phyloP scores from a whole-genome alignment of 805 yeast species.

The Ogataea henricii region DNA sequence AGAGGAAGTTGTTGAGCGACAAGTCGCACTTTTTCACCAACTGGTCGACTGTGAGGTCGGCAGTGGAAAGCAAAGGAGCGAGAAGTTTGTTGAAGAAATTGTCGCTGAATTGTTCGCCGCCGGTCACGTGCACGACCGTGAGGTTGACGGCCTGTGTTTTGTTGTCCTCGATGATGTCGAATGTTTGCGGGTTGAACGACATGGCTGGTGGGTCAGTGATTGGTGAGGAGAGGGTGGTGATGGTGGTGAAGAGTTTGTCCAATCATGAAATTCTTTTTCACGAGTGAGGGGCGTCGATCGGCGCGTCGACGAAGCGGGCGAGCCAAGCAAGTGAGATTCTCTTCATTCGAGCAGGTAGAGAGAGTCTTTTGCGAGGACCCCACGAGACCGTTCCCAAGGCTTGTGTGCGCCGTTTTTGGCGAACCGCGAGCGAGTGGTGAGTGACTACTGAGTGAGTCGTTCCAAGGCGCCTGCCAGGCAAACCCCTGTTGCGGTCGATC shows the following conservation, averaged over 20 bases:
- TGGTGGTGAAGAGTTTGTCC: conserved; percentile 2
- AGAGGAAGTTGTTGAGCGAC: conserved; percentile 24
- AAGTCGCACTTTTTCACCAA: conserved; percentile 33
- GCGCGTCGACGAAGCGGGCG: neutral
- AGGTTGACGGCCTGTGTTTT: conserved; percentile 30
- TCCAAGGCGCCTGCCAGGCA: no score
- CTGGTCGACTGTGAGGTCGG: conserved; percentile 44
- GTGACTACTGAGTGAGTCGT: no score
- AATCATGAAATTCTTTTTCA: conserved; percentile 5
- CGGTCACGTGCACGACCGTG: conserved; percentile 32
- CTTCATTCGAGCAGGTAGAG: no score
- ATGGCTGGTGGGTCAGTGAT: neutral
- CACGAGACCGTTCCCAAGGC: no score
- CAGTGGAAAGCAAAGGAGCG: conserved; percentile 42
- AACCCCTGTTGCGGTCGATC: no score
- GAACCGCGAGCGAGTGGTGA: no score
- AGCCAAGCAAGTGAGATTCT: neutral
- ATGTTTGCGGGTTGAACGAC: neutral
- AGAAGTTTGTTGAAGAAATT: conserved; percentile 47
- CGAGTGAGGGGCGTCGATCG: neutral
- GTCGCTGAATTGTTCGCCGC: conserved; percentile 39
- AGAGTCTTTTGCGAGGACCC: no score
- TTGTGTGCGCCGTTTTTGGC: no score
- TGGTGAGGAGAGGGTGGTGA: neutral
- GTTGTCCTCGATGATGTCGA: conserved; percentile 20